Base-by-base conservation (phyloP, 228 moss, liverwort and hornwort species). In the Sphagnum fallax region DNA sequence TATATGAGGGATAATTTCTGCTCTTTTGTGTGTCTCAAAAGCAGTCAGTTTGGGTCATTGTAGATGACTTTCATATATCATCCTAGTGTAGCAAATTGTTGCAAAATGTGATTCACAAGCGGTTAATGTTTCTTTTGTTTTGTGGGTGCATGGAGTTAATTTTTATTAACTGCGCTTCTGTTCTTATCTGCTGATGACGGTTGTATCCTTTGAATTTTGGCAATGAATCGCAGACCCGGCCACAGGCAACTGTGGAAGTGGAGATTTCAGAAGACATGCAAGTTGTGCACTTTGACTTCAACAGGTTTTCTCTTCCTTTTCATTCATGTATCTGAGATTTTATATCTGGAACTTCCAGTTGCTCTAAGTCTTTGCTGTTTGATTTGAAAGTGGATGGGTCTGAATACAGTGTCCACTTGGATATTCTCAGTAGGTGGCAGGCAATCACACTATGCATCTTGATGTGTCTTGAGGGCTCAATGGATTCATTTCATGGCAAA, bases 201-300 rank as follows among this genome's bases (percentile, higher is more conserved):
- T 8, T 12, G 9, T 12, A 55, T 8, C 12, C 12, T 55, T 55
- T 12, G 12, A 55, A 55, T 55, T 8, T 55, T 55, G 8, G 55
- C 9, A 12, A 3, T 55, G 55, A 12, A 12, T 8, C 57, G 68
- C 88, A 95, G 96, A 97, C 93, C 75, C 93, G 93, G 48, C 96
- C 96, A 47, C 93, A 96, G 79, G 96, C 96, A 14, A 93, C 96
- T 61, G 96, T 97, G 50, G 96, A 97, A 78, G 91, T 97, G 5
- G 96, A 97, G 78, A 97, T 97, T 67, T 97, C 96, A 32, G 96
- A 97, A 70, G 96, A 97, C 66, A 97, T 97, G 96, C 93, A 97
- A 77, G 76, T 97, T 66, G 96, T 96, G 73, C 96, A 96, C 72
- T 96, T 96, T 60, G 96, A 97, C 72, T 97, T 97, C 74, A 97